phyloP scores from a whole-genome alignment of 192 early-diverging fungal species.

The Coemansia sp. region DNA sequence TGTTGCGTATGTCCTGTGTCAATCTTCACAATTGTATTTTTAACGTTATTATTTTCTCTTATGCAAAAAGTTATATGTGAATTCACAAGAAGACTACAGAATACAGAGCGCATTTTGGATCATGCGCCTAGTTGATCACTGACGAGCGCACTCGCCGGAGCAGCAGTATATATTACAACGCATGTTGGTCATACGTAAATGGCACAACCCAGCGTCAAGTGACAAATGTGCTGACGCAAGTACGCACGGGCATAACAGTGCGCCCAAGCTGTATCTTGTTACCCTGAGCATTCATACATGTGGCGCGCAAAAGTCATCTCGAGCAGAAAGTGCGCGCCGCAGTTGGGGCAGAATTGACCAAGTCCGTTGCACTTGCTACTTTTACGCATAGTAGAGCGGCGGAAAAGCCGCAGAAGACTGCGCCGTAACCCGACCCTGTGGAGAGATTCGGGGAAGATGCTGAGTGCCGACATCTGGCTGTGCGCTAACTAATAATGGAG shows the following conservation, averaged over 20 bases:
- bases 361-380: conserved; percentile 45
- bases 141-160: not conserved
- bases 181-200: not conserved
- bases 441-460: conserved; percentile 43
- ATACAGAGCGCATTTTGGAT: not conserved
- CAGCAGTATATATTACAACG: not conserved
- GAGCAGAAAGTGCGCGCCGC: conserved; percentile 48
- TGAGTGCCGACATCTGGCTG: conserved; percentile 28
- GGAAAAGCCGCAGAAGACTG: conserved; percentile 46
- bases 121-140: not conserved
- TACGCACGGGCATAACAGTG: not conserved
- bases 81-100: not conserved
- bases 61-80: not conserved
- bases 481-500: not conserved
- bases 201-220: not conserved
- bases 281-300: conserved; percentile 40
- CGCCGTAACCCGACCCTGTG: conserved; percentile 39
- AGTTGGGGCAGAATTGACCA: conserved; percentile 50
- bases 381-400: conserved; percentile 36
- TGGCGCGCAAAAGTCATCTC: conserved; percentile 54
- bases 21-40: too few relatives aligned
- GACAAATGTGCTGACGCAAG: not conserved
- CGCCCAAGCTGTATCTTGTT: not conserved
- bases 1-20: not conserved
- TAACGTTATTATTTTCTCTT: not conserved